phyloP scores from a whole-genome alignment of 106 monocot genomes.

The Platanthera zijinensis region DNA sequence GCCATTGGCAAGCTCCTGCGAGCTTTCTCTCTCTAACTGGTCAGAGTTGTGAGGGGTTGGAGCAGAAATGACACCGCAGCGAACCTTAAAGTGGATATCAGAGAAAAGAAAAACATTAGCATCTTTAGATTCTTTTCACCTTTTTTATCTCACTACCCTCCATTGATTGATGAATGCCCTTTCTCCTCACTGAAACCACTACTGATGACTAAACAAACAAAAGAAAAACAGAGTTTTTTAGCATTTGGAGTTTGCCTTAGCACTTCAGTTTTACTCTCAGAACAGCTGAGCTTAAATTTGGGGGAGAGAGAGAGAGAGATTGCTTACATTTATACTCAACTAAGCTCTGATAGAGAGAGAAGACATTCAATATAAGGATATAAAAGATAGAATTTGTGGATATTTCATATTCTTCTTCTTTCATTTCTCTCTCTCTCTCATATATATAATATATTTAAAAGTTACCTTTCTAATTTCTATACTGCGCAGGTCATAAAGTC shows the following conservation, averaged over 20 bases:
- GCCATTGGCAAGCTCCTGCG: neutral
- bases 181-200: neutral
- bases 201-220: neutral
- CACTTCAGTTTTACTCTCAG: neutral
- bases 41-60: neutral
- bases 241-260: neutral
- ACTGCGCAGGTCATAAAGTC: no score
- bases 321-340: conserved; percentile 4
- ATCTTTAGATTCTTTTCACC: conserved; percentile 42
- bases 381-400: no score
- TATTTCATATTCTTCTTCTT: no score
- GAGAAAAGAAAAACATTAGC: conserved; percentile 35
- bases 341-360: neutral
- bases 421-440: no score
- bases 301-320: neutral
- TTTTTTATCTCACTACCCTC: conserved; percentile 22
- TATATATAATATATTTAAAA: no score
- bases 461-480: no score
- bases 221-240: neutral
- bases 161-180: neutral
- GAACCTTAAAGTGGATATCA: conserved; percentile 20
- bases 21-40: neutral
- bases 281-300: conserved; percentile 5
- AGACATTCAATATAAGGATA: neutral
- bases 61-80: neutral